Percentiles rank a stretch among this genome's conserved stretches.
These are phyloP conservation scores for Bjerkandera adusta DNA, from an alignment of 1,284 basidiomycete genomes.

Conservation along the genomic window DNA sequence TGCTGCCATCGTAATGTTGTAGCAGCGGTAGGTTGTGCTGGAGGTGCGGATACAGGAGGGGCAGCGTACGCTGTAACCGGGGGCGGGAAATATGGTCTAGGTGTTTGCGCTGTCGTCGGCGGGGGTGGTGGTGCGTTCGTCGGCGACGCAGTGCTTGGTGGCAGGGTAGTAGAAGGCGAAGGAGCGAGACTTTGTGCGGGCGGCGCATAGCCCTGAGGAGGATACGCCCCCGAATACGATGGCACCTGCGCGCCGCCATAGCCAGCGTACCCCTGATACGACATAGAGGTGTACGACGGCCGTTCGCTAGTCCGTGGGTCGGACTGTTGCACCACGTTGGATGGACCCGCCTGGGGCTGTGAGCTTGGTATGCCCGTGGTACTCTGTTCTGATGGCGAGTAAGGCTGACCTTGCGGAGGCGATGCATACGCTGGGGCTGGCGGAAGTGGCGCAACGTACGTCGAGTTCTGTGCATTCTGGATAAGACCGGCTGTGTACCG, in stretches of 20 bases:
- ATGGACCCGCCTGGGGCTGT: neutral
- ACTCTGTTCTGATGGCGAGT: neutral
- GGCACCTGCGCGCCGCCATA: neutral
- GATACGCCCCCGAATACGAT: neutral
- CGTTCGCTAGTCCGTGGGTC: conserved; percentile 1
- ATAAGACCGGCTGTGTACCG: no score
- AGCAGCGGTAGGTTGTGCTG: neutral
- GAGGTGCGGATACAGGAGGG: neutral
- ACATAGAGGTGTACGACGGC: conserved; percentile 12
- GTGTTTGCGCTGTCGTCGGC: neutral
- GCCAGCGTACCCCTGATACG: conserved; percentile 7
- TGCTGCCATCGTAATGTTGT: conserved; percentile 8
- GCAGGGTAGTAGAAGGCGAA: neutral
- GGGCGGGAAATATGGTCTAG: neutral
- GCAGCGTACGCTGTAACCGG: neutral
- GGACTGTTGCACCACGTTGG: neutral
- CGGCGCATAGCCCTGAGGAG: neutral
- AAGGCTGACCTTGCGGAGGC: neutral
- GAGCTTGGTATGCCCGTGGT: conserved; percentile 4
- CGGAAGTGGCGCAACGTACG: neutral
- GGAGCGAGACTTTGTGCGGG: neutral
- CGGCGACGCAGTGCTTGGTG: neutral
- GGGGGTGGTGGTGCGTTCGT: neutral
- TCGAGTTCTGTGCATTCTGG: neutral
- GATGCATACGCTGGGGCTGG: neutral